A percentile compares a stretch with the other conserved stretches of the same genome.
These are phyloP conservation scores for Leccinum variicolor DNA, from an alignment of 768 basidiomycete genomes.

Conservation along the genomic window DNA sequence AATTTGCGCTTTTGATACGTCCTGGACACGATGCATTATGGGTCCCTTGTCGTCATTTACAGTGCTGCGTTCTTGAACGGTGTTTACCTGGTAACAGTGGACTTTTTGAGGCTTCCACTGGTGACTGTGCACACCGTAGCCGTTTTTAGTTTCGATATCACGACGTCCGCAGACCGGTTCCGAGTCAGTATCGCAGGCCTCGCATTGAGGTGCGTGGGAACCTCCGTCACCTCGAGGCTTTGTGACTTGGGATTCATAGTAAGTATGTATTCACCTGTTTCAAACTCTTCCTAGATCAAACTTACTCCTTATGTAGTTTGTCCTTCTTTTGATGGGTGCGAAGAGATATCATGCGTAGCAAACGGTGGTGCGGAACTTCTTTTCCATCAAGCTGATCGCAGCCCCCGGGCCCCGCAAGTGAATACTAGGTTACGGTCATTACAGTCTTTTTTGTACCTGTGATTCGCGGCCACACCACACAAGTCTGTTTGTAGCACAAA, in stretches of 20 bases:
- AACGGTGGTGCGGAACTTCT: neutral
- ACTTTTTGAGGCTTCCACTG: neutral
- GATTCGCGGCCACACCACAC: neutral
- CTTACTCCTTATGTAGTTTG: neutral
- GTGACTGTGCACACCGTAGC: neutral
- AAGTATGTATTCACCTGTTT: neutral
- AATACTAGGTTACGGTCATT: neutral
- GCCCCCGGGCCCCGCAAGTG: neutral
- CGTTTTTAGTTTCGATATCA: neutral
- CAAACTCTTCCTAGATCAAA: neutral
- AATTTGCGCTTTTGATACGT: constrained; percentile 1
- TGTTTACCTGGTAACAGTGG: neutral
- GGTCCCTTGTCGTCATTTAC: neutral
- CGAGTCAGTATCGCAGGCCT: neutral
- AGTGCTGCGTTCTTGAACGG: neutral
- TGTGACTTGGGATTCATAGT: neutral
- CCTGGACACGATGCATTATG: neutral
- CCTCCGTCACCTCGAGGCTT: neutral
- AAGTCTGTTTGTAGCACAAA: neutral
- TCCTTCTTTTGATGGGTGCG: neutral
- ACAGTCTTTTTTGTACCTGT: neutral
- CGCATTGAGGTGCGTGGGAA: neutral
- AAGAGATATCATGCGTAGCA: neutral
- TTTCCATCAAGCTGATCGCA: neutral
- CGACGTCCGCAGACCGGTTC: neutral